Evolutionary conservation across 768 basidiomycete species (phyloP), one percentile per base, ranked within the genome.

Genomic region (Rubroboletus pulcherrimus): DNA sequence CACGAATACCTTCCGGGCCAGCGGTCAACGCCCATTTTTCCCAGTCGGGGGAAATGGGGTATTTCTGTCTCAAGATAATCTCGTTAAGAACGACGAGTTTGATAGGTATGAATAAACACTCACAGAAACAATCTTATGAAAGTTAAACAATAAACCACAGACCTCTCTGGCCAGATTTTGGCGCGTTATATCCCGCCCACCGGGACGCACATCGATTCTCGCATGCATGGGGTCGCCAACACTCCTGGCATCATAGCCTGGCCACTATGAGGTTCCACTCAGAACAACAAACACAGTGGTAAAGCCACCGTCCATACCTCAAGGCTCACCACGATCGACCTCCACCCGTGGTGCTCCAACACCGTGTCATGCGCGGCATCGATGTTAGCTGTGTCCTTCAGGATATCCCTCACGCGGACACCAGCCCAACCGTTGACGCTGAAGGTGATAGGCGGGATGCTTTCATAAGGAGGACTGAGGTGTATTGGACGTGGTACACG

Each of bases 11-110:
- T 53, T 65, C 58, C 8, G 49, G 15, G 12, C 57, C 53, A 7
- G 49, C 12, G 5, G 57, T 57, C 10, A 68, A 40, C 0, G 60
- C 60, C 68, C 68, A 71, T 45, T 46, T 60, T 47, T 59, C 55
- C 9, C 30, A 63, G 2, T 52, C 69, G 10, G 30, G 51, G 30
- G 55, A n/a, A 40, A 61, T 34, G 10, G 31, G 14, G 7, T 53
- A 19, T 50, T 38, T 59, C 65, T 67, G 15, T 40, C 8, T 4
- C 2, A 5, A 26, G 8, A 45, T 5, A 21, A 5, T 19, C n/a
- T 4, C 40, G 30, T 59, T 7, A 46, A 46, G 3, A 26, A 52
- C 8, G 31, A 9, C 21, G 12, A 11, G 3, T 1, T n/a, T 17
- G 14, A 29, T 3, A 12, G 7, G 15, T 10, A 41, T 2, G 10